Base-by-base conservation (phyloP, 1,284 basidiomycete species). In the Pseudozyma sp. region DNA sequence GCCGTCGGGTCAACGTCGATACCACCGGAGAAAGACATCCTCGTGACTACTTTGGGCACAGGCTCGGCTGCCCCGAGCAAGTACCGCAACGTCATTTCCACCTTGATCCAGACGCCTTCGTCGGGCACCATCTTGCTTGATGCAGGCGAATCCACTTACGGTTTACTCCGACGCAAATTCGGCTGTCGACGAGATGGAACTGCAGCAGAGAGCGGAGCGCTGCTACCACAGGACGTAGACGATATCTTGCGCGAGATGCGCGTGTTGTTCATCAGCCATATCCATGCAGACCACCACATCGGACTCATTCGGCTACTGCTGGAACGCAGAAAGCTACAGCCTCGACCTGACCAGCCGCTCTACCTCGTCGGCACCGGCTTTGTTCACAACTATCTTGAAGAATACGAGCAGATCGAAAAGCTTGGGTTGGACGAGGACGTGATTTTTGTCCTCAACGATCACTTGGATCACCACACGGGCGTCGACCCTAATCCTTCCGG, bases 261-360 rank as follows among this genome's bases (percentile, higher is more conserved):
- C 71, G 89, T 93, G 80, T 88, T 98, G 33, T 97, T 91, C 84
- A 87, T 97, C 73, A 94, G 92, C 74, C 96, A 98, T 83, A 89
- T 92, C 79, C 95, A 97, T 81, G 95, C 89, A 0, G 96, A 98
- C 82, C 95, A 98, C 84, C 95, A 97, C 82, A 88, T 92, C 50
- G 96, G 96, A 1, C 84, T 96, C 31, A 87, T 90, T 0, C 89
- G 90, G 53, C 85, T 98, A 14, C 87, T 98, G 11, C 86, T 89
- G 0, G 90, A 91, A 86, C 88, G 96, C 58, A 87, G 88, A 52
- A 86, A 87, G 85, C 93, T 94, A 63, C 35, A 46, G 10, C 62
- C 54, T 17, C 42, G 51, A 31, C 68, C 70, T 1, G 24, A 56
- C 14, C 43, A 75, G 39, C 76, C 91, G 0, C 85, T 96, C 2